Evolutionary conservation across 805 yeast species (phyloP).

Genomic region (Lachancea nothofagi): DNA sequence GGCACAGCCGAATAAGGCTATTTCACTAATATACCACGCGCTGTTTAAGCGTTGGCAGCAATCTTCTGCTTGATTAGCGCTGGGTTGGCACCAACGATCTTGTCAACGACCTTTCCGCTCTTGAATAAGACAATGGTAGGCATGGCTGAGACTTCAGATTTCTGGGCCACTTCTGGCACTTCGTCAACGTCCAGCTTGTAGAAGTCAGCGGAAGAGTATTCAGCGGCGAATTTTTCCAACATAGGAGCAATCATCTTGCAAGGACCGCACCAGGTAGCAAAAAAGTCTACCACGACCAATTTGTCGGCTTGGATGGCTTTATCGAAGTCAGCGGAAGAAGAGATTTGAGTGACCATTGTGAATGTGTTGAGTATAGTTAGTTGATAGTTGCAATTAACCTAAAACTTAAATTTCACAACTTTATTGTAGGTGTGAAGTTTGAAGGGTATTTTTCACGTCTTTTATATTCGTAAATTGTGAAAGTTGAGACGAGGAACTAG

Average conservation of each 20-base stretch:
- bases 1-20: no score
- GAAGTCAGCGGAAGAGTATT: conserved; percentile 64
- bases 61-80: conserved; percentile 69
- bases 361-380: background rate
- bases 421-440: background rate
- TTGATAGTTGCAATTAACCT: no score
- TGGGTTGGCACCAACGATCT: conserved; percentile 88
- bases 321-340: conserved; percentile 56
- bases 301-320: conserved; percentile 57
- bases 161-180: conserved; percentile 67
- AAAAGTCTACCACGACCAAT: conserved; percentile 89
- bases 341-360: conserved; percentile 49
- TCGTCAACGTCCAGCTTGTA: conserved; percentile 90
- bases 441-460: background rate
- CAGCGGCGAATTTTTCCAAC: conserved; percentile 69
- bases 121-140: conserved; percentile 74
- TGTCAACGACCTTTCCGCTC: conserved; percentile 71
- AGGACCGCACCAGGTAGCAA: conserved; percentile 98
- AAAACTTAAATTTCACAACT: no score
- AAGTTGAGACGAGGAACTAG: background rate
- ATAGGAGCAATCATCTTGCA: conserved; percentile 96
- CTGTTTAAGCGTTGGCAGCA: conserved; percentile 43
- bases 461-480: background rate
- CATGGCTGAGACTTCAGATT: conserved; percentile 54
- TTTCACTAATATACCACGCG: no score